Percentiles rank a stretch among this genome's conserved stretches.
Evolutionary conservation across 2,329 filamentous ascomycete species (phyloP).

Genomic region (Dactylellina haptotyla): DNA sequence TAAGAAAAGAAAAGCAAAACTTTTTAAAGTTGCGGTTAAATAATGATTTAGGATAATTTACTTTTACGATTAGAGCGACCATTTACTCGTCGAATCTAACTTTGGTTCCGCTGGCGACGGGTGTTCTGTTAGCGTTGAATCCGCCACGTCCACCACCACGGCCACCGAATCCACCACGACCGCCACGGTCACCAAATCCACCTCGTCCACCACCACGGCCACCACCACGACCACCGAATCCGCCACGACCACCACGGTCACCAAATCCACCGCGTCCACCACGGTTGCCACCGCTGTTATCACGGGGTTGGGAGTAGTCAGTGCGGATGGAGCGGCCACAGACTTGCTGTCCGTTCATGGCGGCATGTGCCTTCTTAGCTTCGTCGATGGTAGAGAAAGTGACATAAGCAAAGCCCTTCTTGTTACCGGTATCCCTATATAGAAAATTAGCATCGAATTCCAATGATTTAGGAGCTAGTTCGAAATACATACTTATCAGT

Average conservation of each 20-base stretch:
- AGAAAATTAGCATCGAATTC: conserved; percentile 59
- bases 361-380: conserved; percentile 77
- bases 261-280: conserved; percentile 61
- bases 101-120: conserved; percentile 62
- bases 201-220: conserved; percentile 61
- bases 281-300: conserved; percentile 66
- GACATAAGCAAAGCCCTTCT: conserved; percentile 94
- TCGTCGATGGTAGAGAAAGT: conserved; percentile 84
- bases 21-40: conserved; percentile 28
- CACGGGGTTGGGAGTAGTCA: conserved; percentile 79
- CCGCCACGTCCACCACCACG: conserved; percentile 66
- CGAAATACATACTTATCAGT: conserved; percentile 75
- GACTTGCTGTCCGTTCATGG: conserved; percentile 76
- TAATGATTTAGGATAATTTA: conserved; percentile 3
- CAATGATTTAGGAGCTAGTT: background rate
- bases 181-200: conserved; percentile 59
- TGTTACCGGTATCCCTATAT: conserved; percentile 76
- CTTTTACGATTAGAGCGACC: background rate
- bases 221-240: conserved; percentile 55
- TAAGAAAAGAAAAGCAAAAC: conserved; percentile 20
- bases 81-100: conserved; percentile 62
- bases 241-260: conserved; percentile 61
- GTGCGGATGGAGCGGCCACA: conserved; percentile 79
- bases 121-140: conserved; percentile 55
- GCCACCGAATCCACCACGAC: conserved; percentile 60